These are phyloP conservation scores for Penstemon eatonii DNA, from an alignment of 257 asterid genomes.

Conservation along the genomic window DNA sequence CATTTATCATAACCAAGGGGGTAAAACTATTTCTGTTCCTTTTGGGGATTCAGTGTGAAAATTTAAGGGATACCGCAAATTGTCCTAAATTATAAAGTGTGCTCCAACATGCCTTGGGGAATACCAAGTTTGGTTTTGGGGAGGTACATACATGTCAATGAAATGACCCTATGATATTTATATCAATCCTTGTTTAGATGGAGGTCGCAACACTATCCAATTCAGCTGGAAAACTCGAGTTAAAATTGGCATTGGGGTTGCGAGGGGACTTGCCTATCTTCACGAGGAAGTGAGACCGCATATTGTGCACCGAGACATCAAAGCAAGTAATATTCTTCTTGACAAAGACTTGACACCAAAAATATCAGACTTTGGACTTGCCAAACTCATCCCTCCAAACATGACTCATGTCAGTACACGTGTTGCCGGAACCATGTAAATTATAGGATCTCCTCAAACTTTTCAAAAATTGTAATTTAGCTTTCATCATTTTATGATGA, in stretches of 20 bases:
- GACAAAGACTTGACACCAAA: slow-evolving; percentile 79
- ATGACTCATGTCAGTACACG: slow-evolving; percentile 93
- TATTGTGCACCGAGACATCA: slow-evolving; percentile 91
- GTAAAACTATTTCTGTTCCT: too few species aligned
- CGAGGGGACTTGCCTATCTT: slow-evolving; percentile 84
- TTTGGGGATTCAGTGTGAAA: too few species aligned
- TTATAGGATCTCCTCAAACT: slow-evolving; percentile 21
- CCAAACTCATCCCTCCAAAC: slow-evolving; percentile 85
- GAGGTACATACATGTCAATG: neutral
- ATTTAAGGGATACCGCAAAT: neutral
- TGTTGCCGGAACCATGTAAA: slow-evolving; percentile 97
- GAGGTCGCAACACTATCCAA: slow-evolving; percentile 40
- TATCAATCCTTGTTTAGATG: slow-evolving; percentile 45
- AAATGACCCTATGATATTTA: slow-evolving; percentile 25
- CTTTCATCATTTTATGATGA: neutral
- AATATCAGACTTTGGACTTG: slow-evolving; percentile 96
- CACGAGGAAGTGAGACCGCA: slow-evolving; percentile 93
- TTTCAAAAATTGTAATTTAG: neutral
- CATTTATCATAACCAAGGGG: too few species aligned
- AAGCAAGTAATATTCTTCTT: slow-evolving; percentile 94
- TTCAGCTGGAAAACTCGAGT: slow-evolving; percentile 75
- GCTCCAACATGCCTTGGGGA: neutral
- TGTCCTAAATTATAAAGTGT: neutral
- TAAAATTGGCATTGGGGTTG: slow-evolving; percentile 72
- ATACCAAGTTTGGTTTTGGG: neutral